Base-by-base conservation (phyloP, 2,329 filamentous ascomycete genomes). In the Cordyceps sp. region DNA sequence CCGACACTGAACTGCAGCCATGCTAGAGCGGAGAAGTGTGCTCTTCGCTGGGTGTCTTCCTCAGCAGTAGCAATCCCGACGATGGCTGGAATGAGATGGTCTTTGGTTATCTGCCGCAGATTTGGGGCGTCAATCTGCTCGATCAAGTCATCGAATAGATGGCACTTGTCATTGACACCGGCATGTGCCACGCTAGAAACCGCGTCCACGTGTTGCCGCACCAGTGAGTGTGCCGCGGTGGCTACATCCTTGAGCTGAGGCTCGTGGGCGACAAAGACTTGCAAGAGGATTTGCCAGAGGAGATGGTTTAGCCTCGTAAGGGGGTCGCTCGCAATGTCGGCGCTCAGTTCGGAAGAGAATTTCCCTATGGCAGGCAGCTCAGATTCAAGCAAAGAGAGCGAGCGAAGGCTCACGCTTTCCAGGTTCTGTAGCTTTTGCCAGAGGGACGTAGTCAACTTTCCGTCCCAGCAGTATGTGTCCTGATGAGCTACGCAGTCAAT, bases 1-100 rank as follows among this genome's bases (percentile, higher is more conserved):
- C 77, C 76, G 15, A 86, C 55, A 2, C 82, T 78, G 37, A 93
- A 74, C 31, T 78, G 65, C 19, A 85, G 64, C 73, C 86, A 90
- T 5, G 80, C 77, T 16, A 78, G 54, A 6, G 57, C 55, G 5
- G 54, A 57, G 28, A 52, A 44, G 20, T 56, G 48, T 5, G 49
- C 42, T 15, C 45, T 40, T 4, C 39, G 36, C 6, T 31, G 29
- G 4, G 29, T 15, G 8, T 39, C 38, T 16, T 37, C 36, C n/a
- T 41, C 40, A 4, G 47, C 39, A 10, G 42, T 36, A 16, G 57
- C 48, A 17, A 69, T 45, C 3, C 62, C 61, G 10, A 61, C 44
- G 18, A 69, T 43, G 8, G 61, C 56, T 9, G 61, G 59, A 20
- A 62, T 38, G 20, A 73, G 48, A 43, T 67, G 56, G 13, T 55